These are phyloP conservation scores for Ceratobasidium sp. DNA, from an alignment of 1,284 basidiomycete species.

Conservation along the genomic window DNA sequence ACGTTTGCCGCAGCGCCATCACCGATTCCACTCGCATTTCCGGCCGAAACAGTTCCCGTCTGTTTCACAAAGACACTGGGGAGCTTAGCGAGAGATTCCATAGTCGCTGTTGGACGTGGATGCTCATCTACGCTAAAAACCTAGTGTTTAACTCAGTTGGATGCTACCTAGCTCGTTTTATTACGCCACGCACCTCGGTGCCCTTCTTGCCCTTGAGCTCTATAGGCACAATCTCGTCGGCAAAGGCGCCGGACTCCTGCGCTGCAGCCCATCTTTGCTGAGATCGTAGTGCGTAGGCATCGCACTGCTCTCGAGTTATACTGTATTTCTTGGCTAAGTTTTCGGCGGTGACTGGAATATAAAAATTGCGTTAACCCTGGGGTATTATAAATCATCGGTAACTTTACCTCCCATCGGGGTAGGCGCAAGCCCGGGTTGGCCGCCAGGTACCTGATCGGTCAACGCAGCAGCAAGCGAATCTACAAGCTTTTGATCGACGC, in stretches of 20 bases:
- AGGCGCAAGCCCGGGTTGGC: constrained; percentile 45
- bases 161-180: constrained; percentile 37
- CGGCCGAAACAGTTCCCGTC: constrained; percentile 59
- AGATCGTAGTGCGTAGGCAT: constrained; percentile 60
- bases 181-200: constrained; percentile 29
- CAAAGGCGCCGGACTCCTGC: constrained; percentile 57
- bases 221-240: constrained; percentile 58
- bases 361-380: background rate
- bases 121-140: constrained; percentile 56
- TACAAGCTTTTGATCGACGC: constrained; percentile 61
- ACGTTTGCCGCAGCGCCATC: constrained; percentile 63
- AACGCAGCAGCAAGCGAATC: constrained; percentile 60
- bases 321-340: constrained; percentile 60
- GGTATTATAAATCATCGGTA: background rate
- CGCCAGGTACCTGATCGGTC: constrained; percentile 57
- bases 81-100: constrained; percentile 55
- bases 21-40: constrained; percentile 60
- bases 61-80: constrained; percentile 58
- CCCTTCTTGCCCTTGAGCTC: constrained; percentile 53
- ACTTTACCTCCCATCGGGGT: constrained; percentile 56
- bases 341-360: constrained; percentile 58
- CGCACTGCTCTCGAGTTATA: constrained; percentile 59
- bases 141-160: constrained; percentile 35
- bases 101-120: constrained; percentile 55
- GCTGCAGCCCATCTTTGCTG: constrained; percentile 61